These are phyloP conservation scores for Blastobotrys indianensis DNA, from an alignment of 1,139 yeast genomes.

Conservation along the genomic window DNA sequence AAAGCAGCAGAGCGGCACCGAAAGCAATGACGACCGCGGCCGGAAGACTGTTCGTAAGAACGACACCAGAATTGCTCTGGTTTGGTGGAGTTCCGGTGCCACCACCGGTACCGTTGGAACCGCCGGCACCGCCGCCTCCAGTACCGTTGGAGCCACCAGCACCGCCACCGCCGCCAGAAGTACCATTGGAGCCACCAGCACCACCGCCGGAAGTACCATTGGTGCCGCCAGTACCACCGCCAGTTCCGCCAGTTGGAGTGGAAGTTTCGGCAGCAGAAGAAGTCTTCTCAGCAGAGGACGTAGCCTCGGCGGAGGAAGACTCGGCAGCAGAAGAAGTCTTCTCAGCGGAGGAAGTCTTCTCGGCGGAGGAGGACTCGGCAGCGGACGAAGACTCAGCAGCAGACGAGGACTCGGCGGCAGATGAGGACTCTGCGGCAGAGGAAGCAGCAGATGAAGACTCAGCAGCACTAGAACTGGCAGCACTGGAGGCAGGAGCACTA, in stretches of 20 bases:
- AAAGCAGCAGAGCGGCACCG: conserved; percentile 5
- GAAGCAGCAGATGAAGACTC: neutral
- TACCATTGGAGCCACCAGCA: conserved; percentile 1
- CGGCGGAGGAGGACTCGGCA: neutral
- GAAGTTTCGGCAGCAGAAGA: neutral
- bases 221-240: conserved; percentile 1
- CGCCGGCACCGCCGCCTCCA: neutral
- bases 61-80: neutral
- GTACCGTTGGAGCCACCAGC: neutral
- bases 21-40: conserved; percentile 9
- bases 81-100: neutral
- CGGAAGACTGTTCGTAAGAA: conserved; percentile 3
- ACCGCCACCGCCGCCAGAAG: neutral
- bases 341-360: neutral
- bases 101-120: conserved; percentile 1
- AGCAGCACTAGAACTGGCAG: neutral
- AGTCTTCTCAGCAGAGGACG: neutral
- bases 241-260: neutral
- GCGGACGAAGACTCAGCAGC: neutral
- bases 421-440: neutral
- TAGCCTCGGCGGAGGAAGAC: neutral
- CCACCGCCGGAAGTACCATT: neutral
- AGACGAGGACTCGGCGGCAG: neutral
- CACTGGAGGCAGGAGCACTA: neutral
- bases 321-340: neutral